These are phyloP conservation scores for Malassezia sympodialis DNA, from an alignment of 1,284 basidiomycete species.

Conservation along the genomic window DNA sequence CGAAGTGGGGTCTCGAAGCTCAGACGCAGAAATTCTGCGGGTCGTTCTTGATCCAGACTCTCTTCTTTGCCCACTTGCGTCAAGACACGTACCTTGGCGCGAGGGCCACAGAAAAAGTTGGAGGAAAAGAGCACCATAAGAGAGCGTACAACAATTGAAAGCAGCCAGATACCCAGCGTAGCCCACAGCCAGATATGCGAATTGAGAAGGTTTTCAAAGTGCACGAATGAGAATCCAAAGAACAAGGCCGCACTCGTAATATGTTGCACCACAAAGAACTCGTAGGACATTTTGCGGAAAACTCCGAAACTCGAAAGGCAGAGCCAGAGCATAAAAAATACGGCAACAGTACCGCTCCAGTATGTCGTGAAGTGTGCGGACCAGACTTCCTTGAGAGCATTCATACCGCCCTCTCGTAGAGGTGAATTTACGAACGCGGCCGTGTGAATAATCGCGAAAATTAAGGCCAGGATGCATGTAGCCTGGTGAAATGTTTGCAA, in stretches of 20 bases:
- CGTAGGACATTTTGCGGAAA: conserved; percentile 32
- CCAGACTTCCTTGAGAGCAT: conserved; percentile 13
- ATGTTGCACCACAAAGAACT: conserved; percentile 37
- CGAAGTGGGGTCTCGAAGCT: conserved; percentile 26
- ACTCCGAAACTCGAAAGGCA: conserved; percentile 16
- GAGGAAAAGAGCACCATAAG: not conserved
- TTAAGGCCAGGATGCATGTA: conserved; percentile 30
- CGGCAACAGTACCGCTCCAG: conserved; percentile 29
- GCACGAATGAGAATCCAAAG: conserved; percentile 16
- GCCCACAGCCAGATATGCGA: not conserved
- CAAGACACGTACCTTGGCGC: conserved; percentile 25
- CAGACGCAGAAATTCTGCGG: not conserved
- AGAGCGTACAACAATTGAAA: not conserved
- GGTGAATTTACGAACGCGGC: conserved; percentile 35
- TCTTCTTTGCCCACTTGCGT: conserved; percentile 20
- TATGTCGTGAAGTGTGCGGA: conserved; percentile 18
- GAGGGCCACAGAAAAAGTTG: not conserved
- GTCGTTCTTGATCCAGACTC: not conserved
- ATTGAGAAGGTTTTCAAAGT: not conserved
- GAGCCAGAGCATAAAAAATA: conserved; percentile 26
- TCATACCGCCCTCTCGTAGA: conserved; percentile 23
- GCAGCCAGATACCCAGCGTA: not conserved
- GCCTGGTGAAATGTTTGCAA: conserved; percentile 44
- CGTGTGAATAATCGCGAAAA: conserved; percentile 33
- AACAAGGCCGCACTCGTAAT: conserved; percentile 27